Evolutionary conservation across 2,329 filamentous ascomycete species (phyloP), one percentile per base, ranked within the genome.

Genomic region (Nemania abortiva): DNA sequence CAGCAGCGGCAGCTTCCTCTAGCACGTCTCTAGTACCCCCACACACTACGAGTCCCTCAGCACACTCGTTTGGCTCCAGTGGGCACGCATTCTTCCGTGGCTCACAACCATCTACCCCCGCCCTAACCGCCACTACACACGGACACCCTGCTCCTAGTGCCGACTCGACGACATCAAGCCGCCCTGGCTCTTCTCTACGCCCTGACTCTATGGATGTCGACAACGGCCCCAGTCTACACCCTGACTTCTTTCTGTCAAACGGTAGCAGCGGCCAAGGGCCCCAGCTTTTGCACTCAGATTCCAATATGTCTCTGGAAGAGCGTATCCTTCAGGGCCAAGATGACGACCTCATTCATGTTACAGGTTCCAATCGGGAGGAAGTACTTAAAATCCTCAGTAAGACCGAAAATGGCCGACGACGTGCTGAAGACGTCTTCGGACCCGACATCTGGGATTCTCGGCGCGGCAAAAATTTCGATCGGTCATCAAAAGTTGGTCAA

Each of bases 351-450:
- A 81, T 84, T 65, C 77, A 85, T 7, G 79, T 83, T 29, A 82
- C 82, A 0, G 84, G 84, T 39, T 79, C 79, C 22, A 83, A 81
- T 49, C 87, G 84, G 76, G 82, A 78, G 69, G 86, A 84, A 76
- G 84, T 84, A 67, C 80, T 89, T 13, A 86, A 88, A 68, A 85
- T 88, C 18, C 77, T 89, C 39, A 78, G 82, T 13, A 83, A 83
- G 50, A 88, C 85, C 1, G 85, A 87, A 49, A 74, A 78, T 4
- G 86, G 86, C 0, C 83, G 84, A n/a, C 81, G 81, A 57, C 80
- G 84, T 53, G 86, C 86, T 0, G 83, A 87, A 69, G 82, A 83
- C 54, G 81, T 88, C 18, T 89, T 84, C 77, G 87, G 86, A 0
- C 75, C 80, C 0, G 82, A 84, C 60, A 79, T 87, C 2, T 88